These are phyloP conservation scores for Calocera cornea DNA, from an alignment of 768 basidiomycete species.

Conservation along the genomic window DNA sequence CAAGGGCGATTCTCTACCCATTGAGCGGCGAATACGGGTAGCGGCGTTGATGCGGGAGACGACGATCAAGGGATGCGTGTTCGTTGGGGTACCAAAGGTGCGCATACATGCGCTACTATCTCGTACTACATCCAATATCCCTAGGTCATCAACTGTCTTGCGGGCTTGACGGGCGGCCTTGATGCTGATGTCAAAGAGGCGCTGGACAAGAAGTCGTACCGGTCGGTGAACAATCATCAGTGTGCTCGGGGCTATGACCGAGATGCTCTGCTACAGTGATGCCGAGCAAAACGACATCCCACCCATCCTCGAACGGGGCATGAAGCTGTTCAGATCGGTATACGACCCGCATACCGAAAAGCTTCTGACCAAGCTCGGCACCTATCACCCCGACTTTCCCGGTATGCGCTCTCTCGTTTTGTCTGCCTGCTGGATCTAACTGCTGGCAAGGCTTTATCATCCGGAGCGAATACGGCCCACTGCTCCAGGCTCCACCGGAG, in stretches of 20 bases:
- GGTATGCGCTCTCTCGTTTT: slow-evolving; percentile 39
- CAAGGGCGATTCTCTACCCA: slow-evolving; percentile 27
- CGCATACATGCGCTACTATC: slow-evolving; percentile 20
- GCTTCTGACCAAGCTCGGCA: slow-evolving; percentile 71
- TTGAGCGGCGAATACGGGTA: slow-evolving; percentile 48
- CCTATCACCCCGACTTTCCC: slow-evolving; percentile 89
- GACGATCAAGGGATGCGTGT: slow-evolving; percentile 77
- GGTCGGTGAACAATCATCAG: slow-evolving; percentile 34
- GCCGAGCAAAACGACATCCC: slow-evolving; percentile 45
- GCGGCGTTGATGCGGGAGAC: slow-evolving; percentile 82
- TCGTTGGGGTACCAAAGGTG: slow-evolving; percentile 76
- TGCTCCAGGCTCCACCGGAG: slow-evolving; percentile 56
- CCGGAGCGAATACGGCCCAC: slow-evolving; percentile 58
- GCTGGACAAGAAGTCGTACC: slow-evolving; percentile 50
- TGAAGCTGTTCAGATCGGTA: slow-evolving; percentile 68
- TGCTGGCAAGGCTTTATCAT: slow-evolving; percentile 58
- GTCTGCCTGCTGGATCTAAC: background rate
- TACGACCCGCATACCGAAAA: slow-evolving; percentile 83
- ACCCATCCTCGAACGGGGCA: slow-evolving; percentile 53
- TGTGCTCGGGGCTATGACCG: background rate
- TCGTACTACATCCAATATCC: background rate
- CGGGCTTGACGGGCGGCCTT: slow-evolving; percentile 58
- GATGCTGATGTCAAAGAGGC: slow-evolving; percentile 68
- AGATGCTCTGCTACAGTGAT: background rate
- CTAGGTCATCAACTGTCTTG: slow-evolving; percentile 71